Conservation (phyloP, 108 stramenopile genomes). For the Phaeodactylum tricornutum region DNA sequence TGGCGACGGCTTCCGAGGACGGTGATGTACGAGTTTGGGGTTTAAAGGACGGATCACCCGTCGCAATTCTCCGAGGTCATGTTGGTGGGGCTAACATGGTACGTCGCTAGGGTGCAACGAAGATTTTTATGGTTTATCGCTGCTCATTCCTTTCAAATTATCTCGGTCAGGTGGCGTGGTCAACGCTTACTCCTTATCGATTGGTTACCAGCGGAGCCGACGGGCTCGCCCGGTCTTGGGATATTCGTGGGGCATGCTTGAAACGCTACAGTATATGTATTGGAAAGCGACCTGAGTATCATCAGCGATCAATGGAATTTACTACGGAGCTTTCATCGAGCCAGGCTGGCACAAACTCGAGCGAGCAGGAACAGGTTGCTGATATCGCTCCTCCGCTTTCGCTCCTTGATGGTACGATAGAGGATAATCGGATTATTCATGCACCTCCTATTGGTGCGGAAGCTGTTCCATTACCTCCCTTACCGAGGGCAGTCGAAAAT, state of each 20-base stretch:
- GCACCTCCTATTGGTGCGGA: too few species aligned
- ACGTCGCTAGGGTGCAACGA: too few species aligned
- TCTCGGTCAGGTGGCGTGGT: too few species aligned
- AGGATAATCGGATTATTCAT: too few species aligned
- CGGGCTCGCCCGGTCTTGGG: slow-evolving; percentile 72
- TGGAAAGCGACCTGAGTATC: slow-evolving; percentile 44
- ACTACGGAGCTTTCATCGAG: too few species aligned
- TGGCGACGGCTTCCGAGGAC: slow-evolving; percentile 85
- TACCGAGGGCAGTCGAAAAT: slow-evolving; percentile 9
- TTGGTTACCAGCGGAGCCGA: slow-evolving; percentile 73
- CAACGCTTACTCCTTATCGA: slow-evolving; percentile 57
- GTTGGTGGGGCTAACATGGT: slow-evolving; percentile 77
- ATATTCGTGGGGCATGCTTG: slow-evolving; percentile 66
- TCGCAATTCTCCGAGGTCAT: slow-evolving; percentile 78
- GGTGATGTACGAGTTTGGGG: slow-evolving; percentile 86
- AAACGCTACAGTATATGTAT: slow-evolving; percentile 49
- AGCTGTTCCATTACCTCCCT: slow-evolving; percentile 20
- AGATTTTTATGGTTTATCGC: too few species aligned
- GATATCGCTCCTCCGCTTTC: too few species aligned
- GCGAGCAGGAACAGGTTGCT: too few species aligned
- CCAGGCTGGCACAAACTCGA: too few species aligned
- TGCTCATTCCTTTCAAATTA: too few species aligned
- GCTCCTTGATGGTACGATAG: too few species aligned
- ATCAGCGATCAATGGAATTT: slow-evolving; percentile 5
- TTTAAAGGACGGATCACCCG: slow-evolving; percentile 70